Conservation (phyloP, 371 early-diverging fungal species). For the Mortierella sp. region DNA sequence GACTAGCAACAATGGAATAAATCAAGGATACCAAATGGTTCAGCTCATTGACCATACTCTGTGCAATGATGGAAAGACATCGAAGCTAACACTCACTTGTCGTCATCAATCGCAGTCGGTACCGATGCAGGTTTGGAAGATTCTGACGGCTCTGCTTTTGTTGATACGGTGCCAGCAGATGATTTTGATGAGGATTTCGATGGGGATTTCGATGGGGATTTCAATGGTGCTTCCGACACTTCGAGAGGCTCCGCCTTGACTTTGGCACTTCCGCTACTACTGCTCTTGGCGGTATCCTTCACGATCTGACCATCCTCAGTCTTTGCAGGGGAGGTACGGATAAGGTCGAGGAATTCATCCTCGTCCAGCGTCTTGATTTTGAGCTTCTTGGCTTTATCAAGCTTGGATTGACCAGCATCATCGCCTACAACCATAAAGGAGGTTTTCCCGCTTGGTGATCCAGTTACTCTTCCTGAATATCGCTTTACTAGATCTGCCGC, state of each 20-base stretch:
- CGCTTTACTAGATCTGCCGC: conserved; percentile 87
- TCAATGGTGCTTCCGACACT: conserved; percentile 6
- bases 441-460: conserved; percentile 89
- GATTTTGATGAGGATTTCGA: conserved; percentile 1
- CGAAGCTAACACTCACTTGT: not conserved
- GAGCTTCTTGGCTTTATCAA: conserved; percentile 82
- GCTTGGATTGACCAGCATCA: conserved; percentile 94
- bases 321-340: conserved; percentile 65
- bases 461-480: conserved; percentile 91
- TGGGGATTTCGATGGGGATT: conserved; percentile 26
- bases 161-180: not conserved
- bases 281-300: conserved; percentile 26
- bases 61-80: not conserved
- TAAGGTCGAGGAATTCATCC: conserved; percentile 86
- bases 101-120: not conserved
- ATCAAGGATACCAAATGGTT: too few species aligned
- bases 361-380: conserved; percentile 87
- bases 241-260: conserved; percentile 22
- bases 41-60: not conserved
- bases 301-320: conserved; percentile 28
- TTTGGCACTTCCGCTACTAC: conserved; percentile 18
- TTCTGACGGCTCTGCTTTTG: conserved; percentile 5
- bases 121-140: not conserved
- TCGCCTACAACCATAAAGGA: conserved; percentile 91
- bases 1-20: conserved; percentile 7